phyloP scores from a whole-genome alignment of 192 early-diverging fungal species.

The Piromyces finnis region DNA sequence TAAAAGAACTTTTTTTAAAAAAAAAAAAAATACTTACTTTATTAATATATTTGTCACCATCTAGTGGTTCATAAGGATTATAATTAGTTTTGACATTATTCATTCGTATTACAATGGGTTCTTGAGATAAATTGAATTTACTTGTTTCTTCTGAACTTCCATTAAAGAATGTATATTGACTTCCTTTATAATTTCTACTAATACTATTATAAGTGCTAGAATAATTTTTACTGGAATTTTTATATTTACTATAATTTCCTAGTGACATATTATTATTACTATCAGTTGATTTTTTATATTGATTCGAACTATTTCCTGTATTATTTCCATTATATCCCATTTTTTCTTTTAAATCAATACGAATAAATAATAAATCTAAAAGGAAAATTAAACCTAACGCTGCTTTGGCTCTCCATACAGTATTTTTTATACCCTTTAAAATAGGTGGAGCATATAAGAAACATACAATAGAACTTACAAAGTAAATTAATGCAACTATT shows the following conservation, averaged over 20 bases:
- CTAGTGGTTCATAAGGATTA: background rate
- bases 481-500: background rate
- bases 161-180: too few species aligned
- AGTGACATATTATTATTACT: too few species aligned
- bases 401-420: background rate
- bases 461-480: background rate
- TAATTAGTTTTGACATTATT: background rate
- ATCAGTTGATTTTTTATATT: too few species aligned
- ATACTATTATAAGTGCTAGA: too few species aligned
- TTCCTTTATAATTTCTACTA: too few species aligned
- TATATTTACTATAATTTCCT: background rate
- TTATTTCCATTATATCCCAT: background rate
- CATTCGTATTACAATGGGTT: background rate
- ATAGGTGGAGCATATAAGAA: background rate
- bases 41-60: background rate
- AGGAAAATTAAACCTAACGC: background rate
- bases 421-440: background rate
- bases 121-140: background rate
- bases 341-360: background rate
- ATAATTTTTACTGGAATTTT: too few species aligned
- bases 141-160: background rate
- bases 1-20: too few species aligned
- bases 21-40: too few species aligned
- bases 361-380: background rate
- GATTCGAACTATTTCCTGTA: too few species aligned